Percentiles rank a stretch among this genome's conserved stretches.
phyloP scores from a whole-genome alignment of 805 yeast genomes.

The Candida hispaniensis region DNA sequence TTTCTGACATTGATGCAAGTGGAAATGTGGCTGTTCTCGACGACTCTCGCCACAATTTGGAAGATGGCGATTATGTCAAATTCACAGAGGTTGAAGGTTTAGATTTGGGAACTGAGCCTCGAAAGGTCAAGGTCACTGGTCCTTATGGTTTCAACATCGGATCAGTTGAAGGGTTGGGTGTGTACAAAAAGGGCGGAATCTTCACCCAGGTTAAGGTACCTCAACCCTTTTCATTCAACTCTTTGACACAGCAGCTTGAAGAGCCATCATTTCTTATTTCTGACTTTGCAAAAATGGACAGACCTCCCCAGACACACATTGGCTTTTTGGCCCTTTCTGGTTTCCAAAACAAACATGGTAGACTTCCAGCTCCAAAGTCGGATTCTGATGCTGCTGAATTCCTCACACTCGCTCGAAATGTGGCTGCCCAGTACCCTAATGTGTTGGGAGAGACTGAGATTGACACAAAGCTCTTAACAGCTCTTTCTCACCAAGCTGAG shows the following conservation, averaged over 20 bases:
- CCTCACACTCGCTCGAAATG: slow-evolving; percentile 45
- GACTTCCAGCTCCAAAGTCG: slow-evolving; percentile 67
- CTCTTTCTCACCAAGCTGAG: slow-evolving; percentile 70
- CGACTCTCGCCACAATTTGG: slow-evolving; percentile 84
- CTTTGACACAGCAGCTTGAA: slow-evolving; percentile 52
- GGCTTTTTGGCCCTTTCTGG: slow-evolving; percentile 85
- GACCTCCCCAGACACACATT: slow-evolving; percentile 81
- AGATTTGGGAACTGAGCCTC: slow-evolving; percentile 57
- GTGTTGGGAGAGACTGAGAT: slow-evolving; percentile 50
- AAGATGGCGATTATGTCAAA: slow-evolving; percentile 84
- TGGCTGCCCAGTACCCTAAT: slow-evolving; percentile 47
- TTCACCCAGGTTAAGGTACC: slow-evolving; percentile 92
- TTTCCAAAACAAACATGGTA: slow-evolving; percentile 54
- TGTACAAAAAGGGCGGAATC: slow-evolving; percentile 72
- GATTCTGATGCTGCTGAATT: slow-evolving; percentile 64
- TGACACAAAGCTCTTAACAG: slow-evolving; percentile 54
- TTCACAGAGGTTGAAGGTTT: slow-evolving; percentile 80
- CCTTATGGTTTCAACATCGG: slow-evolving; percentile 86
- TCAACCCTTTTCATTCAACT: slow-evolving; percentile 45
- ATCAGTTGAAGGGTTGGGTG: slow-evolving; percentile 44
- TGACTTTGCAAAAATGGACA: slow-evolving; percentile 89
- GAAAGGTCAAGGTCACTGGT: slow-evolving; percentile 75
- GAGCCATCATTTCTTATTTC: slow-evolving; percentile 70
- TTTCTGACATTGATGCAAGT: slow-evolving; percentile 74
- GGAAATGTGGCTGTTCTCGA: slow-evolving; percentile 93